Conservation (phyloP, 1,284 basidiomycete genomes). For the Naganishia liquefaciens region DNA sequence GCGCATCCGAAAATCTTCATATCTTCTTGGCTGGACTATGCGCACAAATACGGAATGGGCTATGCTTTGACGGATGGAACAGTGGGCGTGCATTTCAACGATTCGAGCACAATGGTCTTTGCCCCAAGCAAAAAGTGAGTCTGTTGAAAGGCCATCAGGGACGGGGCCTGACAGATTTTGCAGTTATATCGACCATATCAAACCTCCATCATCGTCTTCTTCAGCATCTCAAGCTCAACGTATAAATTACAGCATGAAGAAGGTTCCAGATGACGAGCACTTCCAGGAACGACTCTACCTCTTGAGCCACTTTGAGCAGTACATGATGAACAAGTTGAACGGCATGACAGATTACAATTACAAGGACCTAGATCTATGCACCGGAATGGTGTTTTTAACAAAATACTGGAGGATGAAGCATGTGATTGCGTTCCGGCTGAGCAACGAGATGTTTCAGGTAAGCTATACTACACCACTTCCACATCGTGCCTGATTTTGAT, state of each 20-base stretch:
- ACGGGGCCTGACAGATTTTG: neutral
- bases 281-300: conserved; percentile 72
- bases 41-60: conserved; percentile 97
- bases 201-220: conserved; percentile 31
- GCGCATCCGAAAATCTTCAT: conserved; percentile 78
- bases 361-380: conserved; percentile 65
- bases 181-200: conserved; percentile 38
- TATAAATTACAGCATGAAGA: conserved; percentile 21
- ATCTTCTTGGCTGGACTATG: conserved; percentile 96
- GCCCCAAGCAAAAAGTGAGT: conserved; percentile 78
- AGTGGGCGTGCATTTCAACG: conserved; percentile 94
- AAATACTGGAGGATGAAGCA: conserved; percentile 95
- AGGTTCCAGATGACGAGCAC: conserved; percentile 36
- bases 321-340: conserved; percentile 84
- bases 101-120: conserved; percentile 81
- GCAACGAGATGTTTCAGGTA: conserved; percentile 88
- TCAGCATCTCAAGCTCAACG: neutral
- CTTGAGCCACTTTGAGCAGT: conserved; percentile 86
- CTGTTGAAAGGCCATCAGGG: neutral
- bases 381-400: conserved; percentile 91
- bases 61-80: conserved; percentile 94
- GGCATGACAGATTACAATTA: conserved; percentile 76
- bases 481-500: neutral
- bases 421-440: conserved; percentile 93
- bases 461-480: conserved; percentile 35